A percentile compares a stretch with the other conserved stretches of the same genome.
Conservation (phyloP, 305 asterid species). For the Striga hermonthica region DNA sequence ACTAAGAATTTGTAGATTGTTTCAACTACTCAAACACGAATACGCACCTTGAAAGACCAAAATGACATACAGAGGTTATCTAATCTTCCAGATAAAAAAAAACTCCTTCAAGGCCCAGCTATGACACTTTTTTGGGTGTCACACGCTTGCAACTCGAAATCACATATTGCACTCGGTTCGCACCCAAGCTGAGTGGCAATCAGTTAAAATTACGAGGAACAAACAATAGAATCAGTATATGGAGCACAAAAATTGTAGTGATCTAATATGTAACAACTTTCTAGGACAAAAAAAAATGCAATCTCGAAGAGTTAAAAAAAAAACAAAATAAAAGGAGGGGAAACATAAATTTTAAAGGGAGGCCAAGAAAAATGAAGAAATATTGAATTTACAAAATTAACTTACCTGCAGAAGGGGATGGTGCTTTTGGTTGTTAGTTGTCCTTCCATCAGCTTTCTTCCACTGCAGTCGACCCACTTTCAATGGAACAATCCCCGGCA, state of each 20-base stretch:
- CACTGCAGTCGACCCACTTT: constrained; percentile 37
- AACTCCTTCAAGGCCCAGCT: constrained; percentile 88
- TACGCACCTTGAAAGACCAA: constrained; percentile 81
- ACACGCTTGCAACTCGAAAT: constrained; percentile 92
- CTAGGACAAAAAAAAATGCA: not conserved
- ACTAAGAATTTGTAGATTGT: constrained; percentile 6
- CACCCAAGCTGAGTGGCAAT: constrained; percentile 71
- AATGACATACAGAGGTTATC: constrained; percentile 96
- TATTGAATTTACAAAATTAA: not conserved
- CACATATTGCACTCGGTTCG: constrained; percentile 75
- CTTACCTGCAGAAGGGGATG: constrained; percentile 80
- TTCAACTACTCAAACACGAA: not conserved
- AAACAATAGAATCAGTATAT: constrained; percentile 12
- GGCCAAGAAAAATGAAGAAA: too few species aligned
- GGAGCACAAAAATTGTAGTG: not conserved
- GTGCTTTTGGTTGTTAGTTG: constrained; percentile 46
- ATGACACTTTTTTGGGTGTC: constrained; percentile 88
- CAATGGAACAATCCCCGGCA: constrained; percentile 46
- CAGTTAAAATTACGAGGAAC: constrained; percentile 39
- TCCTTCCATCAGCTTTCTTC: constrained; percentile 39
- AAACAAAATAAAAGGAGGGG: too few species aligned
- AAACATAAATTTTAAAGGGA: too few species aligned
- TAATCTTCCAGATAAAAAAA: constrained; percentile 86
- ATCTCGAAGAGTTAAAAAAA: too few species aligned
- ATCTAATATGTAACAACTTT: too few species aligned